phyloP scores from a whole-genome alignment of 2,329 filamentous ascomycete species.

The Fusarium sp. region DNA sequence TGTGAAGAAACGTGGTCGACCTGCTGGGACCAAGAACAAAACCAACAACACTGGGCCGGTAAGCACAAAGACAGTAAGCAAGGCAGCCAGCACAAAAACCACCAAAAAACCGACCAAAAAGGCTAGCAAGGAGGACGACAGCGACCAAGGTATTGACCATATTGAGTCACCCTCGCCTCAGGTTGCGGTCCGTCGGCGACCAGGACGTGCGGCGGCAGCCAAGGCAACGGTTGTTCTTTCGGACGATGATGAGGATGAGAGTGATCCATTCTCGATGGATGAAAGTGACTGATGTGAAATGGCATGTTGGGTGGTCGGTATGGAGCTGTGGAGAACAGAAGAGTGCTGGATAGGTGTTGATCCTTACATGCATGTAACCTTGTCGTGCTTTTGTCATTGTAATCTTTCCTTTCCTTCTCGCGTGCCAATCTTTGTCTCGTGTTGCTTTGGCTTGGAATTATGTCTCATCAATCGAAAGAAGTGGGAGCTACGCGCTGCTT shows the following conservation, averaged over 20 bases:
- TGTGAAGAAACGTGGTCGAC: constrained; percentile 59
- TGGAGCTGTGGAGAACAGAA: too few species aligned
- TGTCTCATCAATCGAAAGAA: too few species aligned
- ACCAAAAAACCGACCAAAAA: constrained; percentile 52
- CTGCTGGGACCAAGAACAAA: constrained; percentile 60
- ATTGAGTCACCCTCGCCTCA: background rate
- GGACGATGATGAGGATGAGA: constrained; percentile 49
- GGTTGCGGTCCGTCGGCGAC: background rate
- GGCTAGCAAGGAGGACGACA: constrained; percentile 43
- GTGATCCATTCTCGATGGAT: constrained; percentile 57
- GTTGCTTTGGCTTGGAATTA: too few species aligned
- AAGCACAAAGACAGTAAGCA: constrained; percentile 55
- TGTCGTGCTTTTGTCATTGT: too few species aligned
- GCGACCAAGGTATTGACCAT: background rate
- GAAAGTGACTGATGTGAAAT: constrained; percentile 38
- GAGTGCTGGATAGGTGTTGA: too few species aligned
- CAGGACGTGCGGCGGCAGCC: background rate
- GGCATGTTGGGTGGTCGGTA: too few species aligned
- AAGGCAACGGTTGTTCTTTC: background rate
- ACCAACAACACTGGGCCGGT: constrained; percentile 53
- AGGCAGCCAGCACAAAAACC: constrained; percentile 50
- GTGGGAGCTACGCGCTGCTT: too few species aligned
- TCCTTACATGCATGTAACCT: too few species aligned
- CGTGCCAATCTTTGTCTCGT: too few species aligned
- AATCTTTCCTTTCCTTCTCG: too few species aligned